A percentile compares a stretch with the other conserved stretches of the same genome.
Conservation (phyloP, 129 eudicot species). For the Tanacetum coccineum region DNA sequence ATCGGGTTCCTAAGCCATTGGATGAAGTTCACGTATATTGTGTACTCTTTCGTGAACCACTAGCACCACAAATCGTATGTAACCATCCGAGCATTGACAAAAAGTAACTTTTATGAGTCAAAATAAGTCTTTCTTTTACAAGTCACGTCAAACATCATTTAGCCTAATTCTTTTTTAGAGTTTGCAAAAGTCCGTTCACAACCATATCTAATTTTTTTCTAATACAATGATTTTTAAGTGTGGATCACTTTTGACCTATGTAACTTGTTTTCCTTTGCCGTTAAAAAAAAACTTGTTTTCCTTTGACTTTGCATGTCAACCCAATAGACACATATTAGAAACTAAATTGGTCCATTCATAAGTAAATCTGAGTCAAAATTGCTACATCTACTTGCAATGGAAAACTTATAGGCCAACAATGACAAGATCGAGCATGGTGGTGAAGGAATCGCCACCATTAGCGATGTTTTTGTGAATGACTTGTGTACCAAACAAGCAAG, state of each 20-base stretch:
- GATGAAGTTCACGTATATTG: slow-evolving; percentile 55
- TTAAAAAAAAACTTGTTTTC: too few species aligned
- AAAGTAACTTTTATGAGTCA: neutral
- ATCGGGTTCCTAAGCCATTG: slow-evolving; percentile 89
- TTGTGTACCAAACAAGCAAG: slow-evolving; percentile 95
- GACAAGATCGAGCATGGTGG: slow-evolving; percentile 99
- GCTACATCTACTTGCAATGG: neutral
- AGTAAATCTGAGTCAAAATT: too few species aligned
- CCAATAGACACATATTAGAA: too few species aligned
- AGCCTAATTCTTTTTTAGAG: too few species aligned
- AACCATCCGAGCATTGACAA: slow-evolving; percentile 54
- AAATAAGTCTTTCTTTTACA: neutral
- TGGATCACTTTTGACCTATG: too few species aligned
- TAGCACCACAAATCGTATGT: slow-evolving; percentile 81
- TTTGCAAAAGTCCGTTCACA: too few species aligned
- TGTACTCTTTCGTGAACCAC: slow-evolving; percentile 98
- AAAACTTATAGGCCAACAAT: slow-evolving; percentile 90
- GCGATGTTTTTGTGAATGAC: slow-evolving; percentile 87
- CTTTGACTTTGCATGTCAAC: too few species aligned
- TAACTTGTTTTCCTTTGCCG: too few species aligned
- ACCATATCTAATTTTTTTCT: too few species aligned
- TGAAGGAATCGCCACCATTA: slow-evolving; percentile 96
- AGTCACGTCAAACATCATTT: too few species aligned
- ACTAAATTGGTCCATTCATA: too few species aligned
- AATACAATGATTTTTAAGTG: too few species aligned